Evolutionary conservation across 768 basidiomycete genomes (phyloP), one percentile per base, ranked within the genome.

Genomic region (Russula compacta): DNA sequence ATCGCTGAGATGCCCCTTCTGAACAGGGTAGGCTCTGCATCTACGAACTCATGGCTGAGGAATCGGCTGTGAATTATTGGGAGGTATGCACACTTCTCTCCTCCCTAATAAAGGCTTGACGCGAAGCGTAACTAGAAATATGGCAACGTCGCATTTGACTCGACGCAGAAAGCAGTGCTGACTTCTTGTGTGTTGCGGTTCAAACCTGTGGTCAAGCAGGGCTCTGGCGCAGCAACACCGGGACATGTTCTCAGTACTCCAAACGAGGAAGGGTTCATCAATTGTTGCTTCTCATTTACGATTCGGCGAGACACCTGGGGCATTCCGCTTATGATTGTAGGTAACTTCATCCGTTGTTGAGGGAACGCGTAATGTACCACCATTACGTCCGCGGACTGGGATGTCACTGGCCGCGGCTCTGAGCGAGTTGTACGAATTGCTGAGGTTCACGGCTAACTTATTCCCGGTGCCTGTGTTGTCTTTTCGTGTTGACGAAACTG

Each of bases 11-110:
- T 60, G 35, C 32, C 36, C 15, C 38, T 36, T 36, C 43, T 51
- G 17, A 51, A 43, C 69, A 92, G 79, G 95, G 95, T 3, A 87
- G 92, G 40, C 74, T 97, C 24, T 95, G 94, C 69, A 97, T 99
- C 59, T 98, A 97, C 73, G 95, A 98, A 72, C 81, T 98, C 51
- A 97, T 99, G 95, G 89, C 94, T 0, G 95, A 99, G 72, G 94
- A 95, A 70, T 88, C 86, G 1, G 93, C 94, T 3, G 94, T 97
- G 44, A 93, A 95, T 71, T 98, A 97, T 69, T 98, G 93, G 92
- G 95, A 98, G 84, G 92, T 88, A 39, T 44, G 80, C 67, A 29
- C 40, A 21, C 59, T 19, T 36, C 29, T 24, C 12, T 21, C 29
- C 46, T 6, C 15, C 40, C 19, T 40, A 36, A 7, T 39, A 17